Conservation (phyloP, 176 grass and related monocot species). For the Luzula sylvatica region DNA sequence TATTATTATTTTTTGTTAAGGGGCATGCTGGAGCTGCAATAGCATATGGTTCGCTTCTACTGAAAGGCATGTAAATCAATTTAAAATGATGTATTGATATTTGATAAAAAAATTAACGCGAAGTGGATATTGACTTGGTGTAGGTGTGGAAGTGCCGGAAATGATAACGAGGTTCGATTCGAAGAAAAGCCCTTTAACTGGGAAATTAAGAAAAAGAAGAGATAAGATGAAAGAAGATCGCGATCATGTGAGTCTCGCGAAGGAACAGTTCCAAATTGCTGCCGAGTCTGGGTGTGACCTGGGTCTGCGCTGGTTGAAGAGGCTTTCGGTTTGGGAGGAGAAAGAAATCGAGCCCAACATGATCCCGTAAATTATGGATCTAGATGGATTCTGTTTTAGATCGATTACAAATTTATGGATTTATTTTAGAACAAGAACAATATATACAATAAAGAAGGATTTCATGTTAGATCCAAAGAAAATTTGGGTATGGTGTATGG, state of each 20-base stretch:
- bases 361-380: constrained; percentile 31
- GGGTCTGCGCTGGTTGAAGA: constrained; percentile 71
- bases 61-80: constrained; percentile 50
- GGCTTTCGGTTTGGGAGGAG: constrained; percentile 45
- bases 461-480: no score
- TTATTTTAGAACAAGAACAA: no score
- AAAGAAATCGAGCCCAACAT: constrained; percentile 29
- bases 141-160: constrained; percentile 75
- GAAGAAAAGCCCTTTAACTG: constrained; percentile 42
- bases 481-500: no score
- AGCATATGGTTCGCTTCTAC: constrained; percentile 85
- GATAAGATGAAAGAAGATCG: constrained; percentile 26
- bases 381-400: no score
- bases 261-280: constrained; percentile 70
- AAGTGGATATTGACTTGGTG: no score
- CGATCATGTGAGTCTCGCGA: constrained; percentile 54
- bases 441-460: no score
- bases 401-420: no score
- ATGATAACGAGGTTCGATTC: constrained; percentile 71
- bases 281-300: constrained; percentile 63
- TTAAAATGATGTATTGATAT: neutral
- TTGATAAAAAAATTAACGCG: no score
- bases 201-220: constrained; percentile 40
- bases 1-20: constrained; percentile 33
- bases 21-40: constrained; percentile 90